phyloP scores from a whole-genome alignment of 257 asterid species.

The Prunella vulgaris region DNA sequence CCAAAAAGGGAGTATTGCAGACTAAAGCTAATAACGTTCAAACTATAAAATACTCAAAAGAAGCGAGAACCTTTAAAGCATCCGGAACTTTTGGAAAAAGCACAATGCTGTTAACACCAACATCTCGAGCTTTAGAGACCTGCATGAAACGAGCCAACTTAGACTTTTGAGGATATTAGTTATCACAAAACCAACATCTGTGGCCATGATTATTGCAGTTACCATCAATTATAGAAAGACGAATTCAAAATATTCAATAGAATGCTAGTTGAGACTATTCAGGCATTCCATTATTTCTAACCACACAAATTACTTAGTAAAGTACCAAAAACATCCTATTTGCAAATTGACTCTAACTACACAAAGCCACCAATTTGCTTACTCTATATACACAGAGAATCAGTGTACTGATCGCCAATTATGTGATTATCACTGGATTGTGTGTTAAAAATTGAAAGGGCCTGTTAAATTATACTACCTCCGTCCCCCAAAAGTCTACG shows the following conservation, averaged over 20 bases:
- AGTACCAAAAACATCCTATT: not conserved
- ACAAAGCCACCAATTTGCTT: not conserved
- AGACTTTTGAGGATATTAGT: no score
- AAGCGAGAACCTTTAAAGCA: conserved; percentile 71
- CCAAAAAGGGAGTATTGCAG: not conserved
- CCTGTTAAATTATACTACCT: no score
- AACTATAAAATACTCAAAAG: not conserved
- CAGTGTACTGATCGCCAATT: not conserved
- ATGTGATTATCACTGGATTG: no score
- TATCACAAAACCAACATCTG: not conserved
- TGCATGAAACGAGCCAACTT: conserved; percentile 29
- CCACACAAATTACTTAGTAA: not conserved
- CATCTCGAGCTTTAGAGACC: conserved; percentile 91
- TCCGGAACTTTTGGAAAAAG: conserved; percentile 98
- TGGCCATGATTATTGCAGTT: not conserved
- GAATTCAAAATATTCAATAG: not conserved
- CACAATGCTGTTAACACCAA: conserved; percentile 94
- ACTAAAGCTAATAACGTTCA: not conserved
- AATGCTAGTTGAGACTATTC: not conserved
- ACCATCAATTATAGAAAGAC: not conserved
- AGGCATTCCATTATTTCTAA: not conserved
- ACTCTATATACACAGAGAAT: not conserved
- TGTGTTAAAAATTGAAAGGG: no score
- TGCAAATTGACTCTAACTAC: no score
- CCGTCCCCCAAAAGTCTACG: no score